Percentiles rank a stretch among this genome's conserved stretches.
Conservation (phyloP, 495 filamentous ascomycete species). For the Sabuloglossum arenarium region DNA sequence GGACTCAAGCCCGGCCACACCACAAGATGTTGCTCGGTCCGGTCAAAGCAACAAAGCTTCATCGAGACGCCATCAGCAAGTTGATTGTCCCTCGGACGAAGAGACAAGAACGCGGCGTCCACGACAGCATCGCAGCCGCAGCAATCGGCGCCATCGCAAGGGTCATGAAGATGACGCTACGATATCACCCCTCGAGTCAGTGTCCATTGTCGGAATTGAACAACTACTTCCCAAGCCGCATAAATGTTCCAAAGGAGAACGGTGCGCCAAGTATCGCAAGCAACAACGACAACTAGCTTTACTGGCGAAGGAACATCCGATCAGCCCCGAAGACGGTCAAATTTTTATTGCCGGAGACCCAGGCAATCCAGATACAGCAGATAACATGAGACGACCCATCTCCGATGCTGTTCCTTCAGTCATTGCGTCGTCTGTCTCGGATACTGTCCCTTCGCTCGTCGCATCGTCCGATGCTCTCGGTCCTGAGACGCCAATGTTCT, state of each 20-base stretch:
- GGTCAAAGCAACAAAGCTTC: conserved; percentile 19
- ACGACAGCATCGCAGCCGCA: neutral
- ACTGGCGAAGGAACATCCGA: conserved; percentile 49
- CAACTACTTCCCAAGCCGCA: conserved; percentile 70
- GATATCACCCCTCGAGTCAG: conserved; percentile 55
- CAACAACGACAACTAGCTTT: conserved; percentile 46
- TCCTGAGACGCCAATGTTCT: conserved; percentile 37
- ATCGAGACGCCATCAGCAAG: conserved; percentile 2
- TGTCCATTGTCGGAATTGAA: conserved; percentile 80
- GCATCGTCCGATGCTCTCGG: conserved; percentile 83
- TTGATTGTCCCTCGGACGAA: neutral
- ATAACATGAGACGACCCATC: conserved; percentile 30
- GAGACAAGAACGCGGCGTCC: neutral
- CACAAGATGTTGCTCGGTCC: conserved; percentile 6
- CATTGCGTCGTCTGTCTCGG: conserved; percentile 67
- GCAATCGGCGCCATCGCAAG: neutral
- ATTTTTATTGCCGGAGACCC: conserved; percentile 47
- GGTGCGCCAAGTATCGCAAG: conserved; percentile 60
- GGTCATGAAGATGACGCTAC: conserved; percentile 29
- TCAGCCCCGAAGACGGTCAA: conserved; percentile 30
- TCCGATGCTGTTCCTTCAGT: conserved; percentile 58
- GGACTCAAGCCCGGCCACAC: conserved; percentile 11
- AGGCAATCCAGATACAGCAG: conserved; percentile 44
- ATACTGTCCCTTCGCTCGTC: conserved; percentile 57
- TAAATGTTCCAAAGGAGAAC: conserved; percentile 74